phyloP scores from a whole-genome alignment of 306 rosid genomes.

The Purshia tridentata region DNA sequence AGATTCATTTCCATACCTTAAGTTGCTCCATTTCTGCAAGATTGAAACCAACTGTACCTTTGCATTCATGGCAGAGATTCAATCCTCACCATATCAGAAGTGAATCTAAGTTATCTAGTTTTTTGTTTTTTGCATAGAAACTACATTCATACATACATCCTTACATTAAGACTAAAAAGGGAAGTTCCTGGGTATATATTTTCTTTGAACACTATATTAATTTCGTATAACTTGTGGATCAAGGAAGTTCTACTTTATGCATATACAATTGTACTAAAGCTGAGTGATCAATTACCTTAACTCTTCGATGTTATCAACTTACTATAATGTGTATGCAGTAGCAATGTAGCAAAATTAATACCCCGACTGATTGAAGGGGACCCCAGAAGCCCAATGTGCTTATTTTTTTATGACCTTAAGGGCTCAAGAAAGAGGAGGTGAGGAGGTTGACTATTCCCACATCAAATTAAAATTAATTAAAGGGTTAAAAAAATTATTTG shows the following conservation, averaged over 20 bases:
- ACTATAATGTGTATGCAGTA: too few relatives aligned
- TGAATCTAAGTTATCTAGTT: neutral
- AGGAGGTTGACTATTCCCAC: too few relatives aligned
- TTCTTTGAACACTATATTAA: neutral
- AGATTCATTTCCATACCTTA: constrained; percentile 49
- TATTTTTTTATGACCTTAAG: too few relatives aligned
- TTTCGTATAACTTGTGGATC: neutral
- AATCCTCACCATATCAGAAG: constrained; percentile 25
- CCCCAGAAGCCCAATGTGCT: too few relatives aligned
- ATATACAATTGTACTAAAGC: too few relatives aligned
- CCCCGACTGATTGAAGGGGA: too few relatives aligned
- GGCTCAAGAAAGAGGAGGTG: too few relatives aligned
- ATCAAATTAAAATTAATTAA: too few relatives aligned
- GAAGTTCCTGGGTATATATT: neutral
- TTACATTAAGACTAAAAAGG: neutral
- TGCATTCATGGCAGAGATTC: constrained; percentile 67
- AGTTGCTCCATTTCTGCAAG: constrained; percentile 98
- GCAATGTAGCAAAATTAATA: too few relatives aligned
- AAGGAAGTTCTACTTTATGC: neutral
- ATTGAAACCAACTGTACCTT: constrained; percentile 79
- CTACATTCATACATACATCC: neutral
- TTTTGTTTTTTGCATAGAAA: neutral
- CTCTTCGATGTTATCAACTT: too few relatives aligned
- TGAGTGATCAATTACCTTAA: too few relatives aligned
- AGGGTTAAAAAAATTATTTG: too few relatives aligned